phyloP scores from a whole-genome alignment of 2,329 filamentous ascomycete genomes.

The Claviceps pusilla region DNA sequence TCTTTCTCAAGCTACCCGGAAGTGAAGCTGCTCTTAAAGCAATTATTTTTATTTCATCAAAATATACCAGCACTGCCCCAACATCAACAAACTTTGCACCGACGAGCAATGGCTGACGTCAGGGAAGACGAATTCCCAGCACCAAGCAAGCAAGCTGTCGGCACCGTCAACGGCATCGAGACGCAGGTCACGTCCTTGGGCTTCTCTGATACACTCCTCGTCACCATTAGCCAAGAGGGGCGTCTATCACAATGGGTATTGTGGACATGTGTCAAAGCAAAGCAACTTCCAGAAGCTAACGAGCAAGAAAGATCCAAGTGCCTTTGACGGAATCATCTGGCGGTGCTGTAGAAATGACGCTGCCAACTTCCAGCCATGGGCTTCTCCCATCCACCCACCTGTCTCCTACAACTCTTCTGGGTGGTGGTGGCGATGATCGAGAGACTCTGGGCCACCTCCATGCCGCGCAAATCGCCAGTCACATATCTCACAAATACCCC shows the following conservation, averaged over 20 bases:
- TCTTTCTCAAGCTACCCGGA: neutral
- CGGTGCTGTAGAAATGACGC: slow-evolving; percentile 45
- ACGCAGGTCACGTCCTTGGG: slow-evolving; percentile 60
- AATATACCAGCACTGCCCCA: neutral
- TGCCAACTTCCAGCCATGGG: slow-evolving; percentile 29
- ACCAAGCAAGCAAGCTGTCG: slow-evolving; percentile 41
- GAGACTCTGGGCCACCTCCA: slow-evolving; percentile 79
- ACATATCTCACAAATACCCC: slow-evolving; percentile 56
- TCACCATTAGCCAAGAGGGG: slow-evolving; percentile 78
- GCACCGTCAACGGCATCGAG: slow-evolving; percentile 47
- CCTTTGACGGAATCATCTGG: slow-evolving; percentile 55
- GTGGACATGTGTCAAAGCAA: slow-evolving; percentile 1
- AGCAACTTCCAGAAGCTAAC: slow-evolving; percentile 1
- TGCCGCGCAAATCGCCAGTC: slow-evolving; percentile 75
- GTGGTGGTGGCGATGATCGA: slow-evolving; percentile 62
- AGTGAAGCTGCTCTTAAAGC: neutral
- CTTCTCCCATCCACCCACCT: slow-evolving; percentile 65
- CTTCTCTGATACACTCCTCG: slow-evolving; percentile 80
- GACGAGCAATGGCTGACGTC: slow-evolving; percentile 20
- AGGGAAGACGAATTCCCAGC: slow-evolving; percentile 52
- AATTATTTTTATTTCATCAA: too few relatives aligned
- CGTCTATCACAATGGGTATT: slow-evolving; percentile 81
- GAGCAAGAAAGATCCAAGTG: slow-evolving; percentile 50
- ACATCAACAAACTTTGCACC: slow-evolving; percentile 1
- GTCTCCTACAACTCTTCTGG: slow-evolving; percentile 74